Base-by-base conservation (phyloP, 352 stramenopile species). In the Chloridella minuta region DNA sequence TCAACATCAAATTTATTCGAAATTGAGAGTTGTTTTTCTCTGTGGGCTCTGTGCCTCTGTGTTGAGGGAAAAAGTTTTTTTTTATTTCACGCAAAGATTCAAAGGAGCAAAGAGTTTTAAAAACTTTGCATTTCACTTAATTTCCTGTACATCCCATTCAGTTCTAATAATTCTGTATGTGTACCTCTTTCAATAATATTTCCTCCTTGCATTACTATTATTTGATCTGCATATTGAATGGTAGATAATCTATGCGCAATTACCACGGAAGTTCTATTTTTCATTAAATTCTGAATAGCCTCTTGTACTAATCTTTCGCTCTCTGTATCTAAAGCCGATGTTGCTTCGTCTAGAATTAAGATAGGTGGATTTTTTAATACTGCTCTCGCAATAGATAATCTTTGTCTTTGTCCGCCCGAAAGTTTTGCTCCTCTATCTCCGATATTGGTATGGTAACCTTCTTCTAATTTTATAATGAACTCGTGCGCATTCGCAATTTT, bases 391-490 rank as follows among this genome's bases (percentile, higher is more conserved):
- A 98, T 97, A 2, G 92, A 92, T 87, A 97, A 93, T 16, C 94
- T 89, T 88, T 97, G 94, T 87, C 96, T 97, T 90, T 98, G 94
- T 2, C 95, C 95, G 49, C 94, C 95, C 1, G 91, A 97, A 4
- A 98, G 89, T 80, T 94, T 91, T 2, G 90, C 89, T 4, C 93
- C 93, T 21, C 91, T 88, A 86, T 97, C 93, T 28, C 93, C 93
- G 21, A 97, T 92, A 23, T 92, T 88, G 0, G 94, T 97, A 25
- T 92, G 89, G 85, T 95, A 96, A 16, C 91, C 90, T n/a, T 95
- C 89, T 0, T 92, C 91, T 83, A 97, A 94, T 86, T 90, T 87
- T 85, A 88, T 90, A 85, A 97, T 96, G 87, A 98, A 97, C 25
- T 92, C 89, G 87, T 94, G 93, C 0, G 93, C 93, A 87, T 96